phyloP scores from a whole-genome alignment of 1,284 basidiomycete species.

The Waitea zeae region DNA sequence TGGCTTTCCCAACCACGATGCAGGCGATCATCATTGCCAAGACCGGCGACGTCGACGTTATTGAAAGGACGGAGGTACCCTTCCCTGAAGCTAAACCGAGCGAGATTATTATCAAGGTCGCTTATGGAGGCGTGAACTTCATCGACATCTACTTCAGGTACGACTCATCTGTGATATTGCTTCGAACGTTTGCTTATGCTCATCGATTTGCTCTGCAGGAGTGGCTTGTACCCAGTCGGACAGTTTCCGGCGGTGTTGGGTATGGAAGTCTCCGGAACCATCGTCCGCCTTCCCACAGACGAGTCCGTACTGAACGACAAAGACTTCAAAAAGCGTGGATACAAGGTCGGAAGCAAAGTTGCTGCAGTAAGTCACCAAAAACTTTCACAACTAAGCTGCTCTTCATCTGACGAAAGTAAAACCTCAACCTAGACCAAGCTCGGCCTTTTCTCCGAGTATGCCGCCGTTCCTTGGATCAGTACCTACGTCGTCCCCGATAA shows the following conservation, averaged over 20 bases:
- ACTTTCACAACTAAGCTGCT: neutral
- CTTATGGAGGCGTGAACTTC: conserved; percentile 68
- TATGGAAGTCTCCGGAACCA: conserved; percentile 37
- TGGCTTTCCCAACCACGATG: conserved; percentile 34
- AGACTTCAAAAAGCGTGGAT: conserved; percentile 18
- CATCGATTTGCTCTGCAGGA: conserved; percentile 8
- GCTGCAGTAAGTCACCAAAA: conserved; percentile 16
- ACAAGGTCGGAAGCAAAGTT: conserved; percentile 26
- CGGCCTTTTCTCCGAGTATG: conserved; percentile 72
- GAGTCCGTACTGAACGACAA: conserved; percentile 15
- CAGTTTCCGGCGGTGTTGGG: conserved; percentile 41
- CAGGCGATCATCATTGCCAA: conserved; percentile 40
- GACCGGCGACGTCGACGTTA: conserved; percentile 66
- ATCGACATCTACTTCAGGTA: conserved; percentile 69
- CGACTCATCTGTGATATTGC: neutral
- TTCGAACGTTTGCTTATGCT: neutral
- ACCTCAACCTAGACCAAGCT: too few species aligned
- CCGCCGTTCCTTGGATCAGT: conserved; percentile 44
- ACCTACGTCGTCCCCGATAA: conserved; percentile 41
- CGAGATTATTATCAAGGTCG: conserved; percentile 71
- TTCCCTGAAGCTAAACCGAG: conserved; percentile 44
- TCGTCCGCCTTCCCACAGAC: conserved; percentile 33
- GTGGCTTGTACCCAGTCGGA: conserved; percentile 18
- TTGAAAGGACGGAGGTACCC: conserved; percentile 44
- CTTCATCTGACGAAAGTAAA: conserved; percentile 16